Evolutionary conservation across 2,329 filamentous ascomycete species (phyloP).

Genomic region (Purpureocillium takamizusanense): DNA sequence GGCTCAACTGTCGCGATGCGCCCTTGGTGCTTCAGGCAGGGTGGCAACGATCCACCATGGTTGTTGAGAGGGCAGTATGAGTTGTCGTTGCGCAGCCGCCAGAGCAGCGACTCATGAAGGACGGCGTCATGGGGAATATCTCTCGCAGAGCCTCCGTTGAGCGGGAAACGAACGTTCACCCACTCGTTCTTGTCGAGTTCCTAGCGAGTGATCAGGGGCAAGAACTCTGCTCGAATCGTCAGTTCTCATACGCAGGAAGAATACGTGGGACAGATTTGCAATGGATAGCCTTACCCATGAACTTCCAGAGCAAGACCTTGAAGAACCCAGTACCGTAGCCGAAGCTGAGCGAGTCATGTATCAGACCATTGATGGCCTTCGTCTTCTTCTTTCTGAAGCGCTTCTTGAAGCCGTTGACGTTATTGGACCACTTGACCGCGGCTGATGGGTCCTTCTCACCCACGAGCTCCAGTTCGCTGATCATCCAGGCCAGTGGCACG

Average conservation of each 20-base stretch:
- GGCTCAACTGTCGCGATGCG: too few species aligned
- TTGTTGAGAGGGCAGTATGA: constrained; percentile 24
- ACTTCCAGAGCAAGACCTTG: constrained; percentile 30
- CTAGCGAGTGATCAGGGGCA: constrained; percentile 31
- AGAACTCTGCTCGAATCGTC: too few species aligned
- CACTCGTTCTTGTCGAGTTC: constrained; percentile 24
- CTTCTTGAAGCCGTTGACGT: constrained; percentile 20
- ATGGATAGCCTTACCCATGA: constrained; percentile 25
- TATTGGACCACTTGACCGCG: constrained; percentile 25
- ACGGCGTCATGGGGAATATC: constrained; percentile 30
- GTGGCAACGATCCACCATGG: constrained; percentile 17
- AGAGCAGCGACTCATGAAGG: constrained; percentile 26
- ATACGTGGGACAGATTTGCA: neutral
- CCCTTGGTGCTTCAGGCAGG: constrained; percentile 20
- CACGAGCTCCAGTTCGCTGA: constrained; percentile 34
- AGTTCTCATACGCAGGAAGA: too few species aligned
- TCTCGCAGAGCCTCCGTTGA: constrained; percentile 24
- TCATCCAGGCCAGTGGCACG: constrained; percentile 43
- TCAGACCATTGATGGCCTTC: constrained; percentile 20
- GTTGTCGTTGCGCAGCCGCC: constrained; percentile 19
- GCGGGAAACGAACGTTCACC: constrained; percentile 26
- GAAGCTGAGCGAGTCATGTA: constrained; percentile 30
- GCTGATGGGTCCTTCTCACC: constrained; percentile 18
- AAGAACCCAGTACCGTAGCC: constrained; percentile 27
- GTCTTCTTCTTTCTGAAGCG: constrained; percentile 19